These are phyloP conservation scores for Tilletiopsis washingtonensis DNA, from an alignment of 1,284 basidiomycete genomes.

Conservation along the genomic window DNA sequence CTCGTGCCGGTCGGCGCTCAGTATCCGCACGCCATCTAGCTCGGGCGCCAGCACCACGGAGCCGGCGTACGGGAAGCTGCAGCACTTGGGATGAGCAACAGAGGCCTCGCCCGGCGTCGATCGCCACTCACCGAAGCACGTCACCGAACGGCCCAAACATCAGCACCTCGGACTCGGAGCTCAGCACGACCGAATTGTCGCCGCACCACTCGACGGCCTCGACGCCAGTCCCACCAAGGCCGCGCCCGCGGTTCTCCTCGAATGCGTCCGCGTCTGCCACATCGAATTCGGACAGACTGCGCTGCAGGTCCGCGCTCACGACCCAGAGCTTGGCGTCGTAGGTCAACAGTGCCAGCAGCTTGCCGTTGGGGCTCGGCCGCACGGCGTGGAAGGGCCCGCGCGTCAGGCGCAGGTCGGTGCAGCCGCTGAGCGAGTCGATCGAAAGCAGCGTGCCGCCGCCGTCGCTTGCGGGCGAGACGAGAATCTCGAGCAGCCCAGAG, in stretches of 20 bases:
- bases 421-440: conserved; percentile 14
- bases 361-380: conserved; percentile 83
- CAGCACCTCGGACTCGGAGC: conserved; percentile 70
- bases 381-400: conserved; percentile 82
- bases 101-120: background rate
- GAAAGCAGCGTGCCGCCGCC: conserved; percentile 15
- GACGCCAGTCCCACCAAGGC: conserved; percentile 29
- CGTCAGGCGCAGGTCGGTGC: conserved; percentile 56
- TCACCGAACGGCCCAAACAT: conserved; percentile 89
- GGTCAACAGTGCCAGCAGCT: conserved; percentile 77
- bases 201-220: conserved; percentile 77
- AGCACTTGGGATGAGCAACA: background rate
- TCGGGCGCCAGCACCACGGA: conserved; percentile 73
- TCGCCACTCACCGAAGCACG: conserved; percentile 58
- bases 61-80: conserved; percentile 71
- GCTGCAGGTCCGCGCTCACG: conserved; percentile 82
- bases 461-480: conserved; percentile 1
- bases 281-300: conserved; percentile 75
- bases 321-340: conserved; percentile 72
- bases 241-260: background rate
- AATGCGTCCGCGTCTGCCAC: conserved; percentile 25
- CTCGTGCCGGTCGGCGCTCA: conserved; percentile 72
- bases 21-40: conserved; percentile 74
- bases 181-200: conserved; percentile 83
- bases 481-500: conserved; percentile 2